Evolutionary conservation across 2,329 filamentous ascomycete genomes (phyloP), one percentile per base, ranked within the genome.

Genomic region (Coniochaeta pulveracea): DNA sequence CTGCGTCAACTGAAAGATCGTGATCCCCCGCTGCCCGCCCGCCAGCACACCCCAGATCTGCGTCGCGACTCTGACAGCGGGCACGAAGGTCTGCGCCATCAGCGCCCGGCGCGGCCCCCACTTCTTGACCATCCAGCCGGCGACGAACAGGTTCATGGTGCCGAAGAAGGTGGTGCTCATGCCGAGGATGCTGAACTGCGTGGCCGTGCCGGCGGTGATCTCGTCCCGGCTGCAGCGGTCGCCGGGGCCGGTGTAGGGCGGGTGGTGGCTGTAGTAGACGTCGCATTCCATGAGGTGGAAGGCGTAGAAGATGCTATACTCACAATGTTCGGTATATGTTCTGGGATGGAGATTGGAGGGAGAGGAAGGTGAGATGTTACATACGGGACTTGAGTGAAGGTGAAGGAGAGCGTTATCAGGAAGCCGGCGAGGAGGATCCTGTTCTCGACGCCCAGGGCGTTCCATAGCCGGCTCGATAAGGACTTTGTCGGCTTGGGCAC

Each of bases 221-320:
- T 72, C 69, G 34, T 69, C 69, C 21, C 65, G 62, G 29, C 61
- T 63, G 47, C 80, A 85, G 11, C 69, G 61, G 38, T 76, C 69
- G 4, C 60, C 60, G 4, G 51, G 44, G 2, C 61, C 64, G 8
- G 55, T 43, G 32, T 58, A 69, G 0, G 65, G 61, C 10, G 68
- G 62, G 44, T 81, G 69, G 3, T 58, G 58, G 22, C 63, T 57
- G 52, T 83, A 85, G 49, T 75, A 85, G 33, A 69, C 66, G 35
- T 84, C 74, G 52, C 80, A 85, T 32, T 73, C 75, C 77, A 84
- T 83, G 2, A 80, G 49, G 37, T 76, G 74, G 44, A 84, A 82
- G 16, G 78, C 74, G 63, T 76, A 74, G 40, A 76, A 62, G 2
- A 61, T 60, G 6, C 56, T 59, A 26, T 63, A 68, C 11, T 8